A percentile compares a stretch with the other conserved stretches of the same genome.
phyloP scores from a whole-genome alignment of 2,329 filamentous ascomycete genomes.

The Monilinia vaccinii-corymbosi region DNA sequence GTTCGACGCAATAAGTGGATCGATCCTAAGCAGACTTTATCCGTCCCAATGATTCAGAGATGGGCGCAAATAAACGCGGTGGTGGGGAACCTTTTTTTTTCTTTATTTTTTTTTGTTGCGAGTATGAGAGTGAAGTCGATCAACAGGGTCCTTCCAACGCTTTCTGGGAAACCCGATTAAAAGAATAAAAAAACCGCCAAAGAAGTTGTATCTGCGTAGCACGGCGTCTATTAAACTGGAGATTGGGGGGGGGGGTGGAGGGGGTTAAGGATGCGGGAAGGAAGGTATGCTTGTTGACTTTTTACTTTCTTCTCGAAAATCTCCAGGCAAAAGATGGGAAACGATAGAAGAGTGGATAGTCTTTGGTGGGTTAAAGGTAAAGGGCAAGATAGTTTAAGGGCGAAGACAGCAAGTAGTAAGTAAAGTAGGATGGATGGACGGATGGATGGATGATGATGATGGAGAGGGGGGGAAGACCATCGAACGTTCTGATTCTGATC shows the following conservation, averaged over 20 bases:
- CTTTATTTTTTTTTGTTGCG: constrained; percentile 2
- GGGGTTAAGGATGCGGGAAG: background rate
- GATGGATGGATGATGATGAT: no score
- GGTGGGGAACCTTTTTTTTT: constrained; percentile 4
- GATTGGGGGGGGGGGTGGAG: background rate
- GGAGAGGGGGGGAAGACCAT: background rate
- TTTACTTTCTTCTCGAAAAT: background rate
- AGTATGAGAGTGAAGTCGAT: constrained; percentile 6
- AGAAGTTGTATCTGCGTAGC: background rate
- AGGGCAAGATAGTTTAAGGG: background rate
- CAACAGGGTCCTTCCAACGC: constrained; percentile 7
- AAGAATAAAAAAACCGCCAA: constrained; percentile 3
- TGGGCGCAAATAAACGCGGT: constrained; percentile 10
- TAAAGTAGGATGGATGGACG: background rate
- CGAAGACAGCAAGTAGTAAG: background rate
- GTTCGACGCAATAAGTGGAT: constrained; percentile 12
- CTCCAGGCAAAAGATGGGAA: background rate
- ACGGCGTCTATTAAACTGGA: constrained; percentile 11
- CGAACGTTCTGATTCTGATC: background rate
- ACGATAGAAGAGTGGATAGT: background rate
- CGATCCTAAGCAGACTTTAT: constrained; percentile 10
- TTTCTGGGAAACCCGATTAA: background rate
- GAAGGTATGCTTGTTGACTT: constrained; percentile 5
- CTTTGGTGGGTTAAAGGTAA: background rate
- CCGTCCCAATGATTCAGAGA: constrained; percentile 9